A percentile compares a stretch with the other conserved stretches of the same genome.
These are phyloP conservation scores for Hypoxylon sp. DNA, from an alignment of 2,329 filamentous ascomycete species.

Conservation along the genomic window DNA sequence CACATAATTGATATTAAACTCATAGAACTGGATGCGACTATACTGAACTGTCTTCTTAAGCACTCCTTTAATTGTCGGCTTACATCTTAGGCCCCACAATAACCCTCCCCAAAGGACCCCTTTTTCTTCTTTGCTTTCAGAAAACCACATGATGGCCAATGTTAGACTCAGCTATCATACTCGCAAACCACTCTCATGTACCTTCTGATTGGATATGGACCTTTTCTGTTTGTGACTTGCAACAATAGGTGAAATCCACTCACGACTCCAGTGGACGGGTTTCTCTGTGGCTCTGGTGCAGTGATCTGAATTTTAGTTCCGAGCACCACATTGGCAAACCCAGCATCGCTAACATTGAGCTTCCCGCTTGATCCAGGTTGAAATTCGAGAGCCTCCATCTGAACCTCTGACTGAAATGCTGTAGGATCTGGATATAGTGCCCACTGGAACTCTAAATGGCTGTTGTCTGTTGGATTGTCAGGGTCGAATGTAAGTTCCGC, in stretches of 20 bases:
- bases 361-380: background rate
- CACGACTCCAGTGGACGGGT: background rate
- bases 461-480: slow-evolving; percentile 13
- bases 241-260: slow-evolving; percentile 13
- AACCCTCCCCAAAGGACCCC: too few species aligned
- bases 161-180: slow-evolving; percentile 7
- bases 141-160: background rate
- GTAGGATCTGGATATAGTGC: slow-evolving; percentile 2
- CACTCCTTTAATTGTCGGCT: too few species aligned
- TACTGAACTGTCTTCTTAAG: too few species aligned
- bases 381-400: slow-evolving; percentile 6
- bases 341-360: background rate
- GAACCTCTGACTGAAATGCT: background rate
- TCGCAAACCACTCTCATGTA: slow-evolving; percentile 28
- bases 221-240: slow-evolving; percentile 18
- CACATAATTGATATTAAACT: too few species aligned
- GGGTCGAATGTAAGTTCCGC: slow-evolving; percentile 16
- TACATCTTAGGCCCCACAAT: too few species aligned
- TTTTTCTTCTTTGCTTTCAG: too few species aligned
- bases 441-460: slow-evolving; percentile 12
- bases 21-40: too few species aligned
- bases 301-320: slow-evolving; percentile 10
- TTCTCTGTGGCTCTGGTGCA: background rate
- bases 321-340: slow-evolving; percentile 13
- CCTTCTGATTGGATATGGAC: slow-evolving; percentile 20